Evolutionary conservation across 1,139 yeast species (phyloP).

Genomic region (Suhomyces wounanorum): DNA sequence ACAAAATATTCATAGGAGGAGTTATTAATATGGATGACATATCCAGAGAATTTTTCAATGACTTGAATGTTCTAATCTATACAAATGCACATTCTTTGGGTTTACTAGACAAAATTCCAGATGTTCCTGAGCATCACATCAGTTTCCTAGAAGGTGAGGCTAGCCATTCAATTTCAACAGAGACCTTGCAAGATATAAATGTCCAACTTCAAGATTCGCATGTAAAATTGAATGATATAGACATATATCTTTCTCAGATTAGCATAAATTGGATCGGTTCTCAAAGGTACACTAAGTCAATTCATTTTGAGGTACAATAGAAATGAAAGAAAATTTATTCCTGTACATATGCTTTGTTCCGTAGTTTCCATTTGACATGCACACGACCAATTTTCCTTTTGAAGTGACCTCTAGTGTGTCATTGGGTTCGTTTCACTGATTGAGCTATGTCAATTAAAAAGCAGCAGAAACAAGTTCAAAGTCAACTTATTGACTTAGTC

Average conservation of each 20-base stretch:
- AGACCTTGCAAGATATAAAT: slow-evolving; percentile 4
- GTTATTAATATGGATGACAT: slow-evolving; percentile 7
- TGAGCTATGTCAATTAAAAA: slow-evolving; percentile 27
- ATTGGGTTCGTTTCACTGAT: not conserved
- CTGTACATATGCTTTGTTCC: not conserved
- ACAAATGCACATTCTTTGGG: slow-evolving; percentile 12
- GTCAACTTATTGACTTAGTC: slow-evolving; percentile 46
- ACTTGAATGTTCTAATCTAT: slow-evolving; percentile 10
- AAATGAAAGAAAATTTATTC: not conserved
- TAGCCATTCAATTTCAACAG: not conserved
- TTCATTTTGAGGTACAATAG: not conserved
- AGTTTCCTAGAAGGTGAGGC: slow-evolving; percentile 14
- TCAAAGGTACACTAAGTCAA: not conserved
- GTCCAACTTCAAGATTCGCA: slow-evolving; percentile 6
- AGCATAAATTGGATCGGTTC: slow-evolving; percentile 1
- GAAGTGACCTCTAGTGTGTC: not conserved
- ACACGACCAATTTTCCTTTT: not conserved
- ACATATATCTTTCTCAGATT: slow-evolving; percentile 8
- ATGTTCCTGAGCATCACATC: slow-evolving; percentile 12
- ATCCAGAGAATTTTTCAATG: slow-evolving; percentile 8
- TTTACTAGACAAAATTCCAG: not conserved
- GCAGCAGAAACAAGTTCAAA: slow-evolving; percentile 41
- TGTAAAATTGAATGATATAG: slow-evolving; percentile 8
- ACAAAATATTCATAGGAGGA: slow-evolving; percentile 16
- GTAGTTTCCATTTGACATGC: not conserved